Conservation (phyloP, 129 eudicot genomes). For the Flaveria linearis region DNA sequence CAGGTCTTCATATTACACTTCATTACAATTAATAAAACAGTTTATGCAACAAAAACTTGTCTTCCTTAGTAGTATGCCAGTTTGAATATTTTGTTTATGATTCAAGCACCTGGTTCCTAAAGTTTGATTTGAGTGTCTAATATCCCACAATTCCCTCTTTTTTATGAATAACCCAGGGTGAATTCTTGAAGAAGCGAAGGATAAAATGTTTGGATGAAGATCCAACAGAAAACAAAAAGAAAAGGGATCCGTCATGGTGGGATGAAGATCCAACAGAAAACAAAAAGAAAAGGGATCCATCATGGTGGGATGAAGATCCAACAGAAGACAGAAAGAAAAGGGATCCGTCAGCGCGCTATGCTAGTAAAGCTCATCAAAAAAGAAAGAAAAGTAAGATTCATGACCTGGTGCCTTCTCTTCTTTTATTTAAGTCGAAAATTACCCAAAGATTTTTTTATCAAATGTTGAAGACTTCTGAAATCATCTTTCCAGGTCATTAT, state of each 20-base stretch:
- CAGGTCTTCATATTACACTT: neutral
- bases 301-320: no score
- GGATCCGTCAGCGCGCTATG: slow-evolving; percentile 42
- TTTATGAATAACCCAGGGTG: slow-evolving; percentile 26
- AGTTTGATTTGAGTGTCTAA: slow-evolving; percentile 17
- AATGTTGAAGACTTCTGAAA: neutral
- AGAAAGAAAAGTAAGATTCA: slow-evolving; percentile 58
- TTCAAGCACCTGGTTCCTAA: neutral
- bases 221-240: slow-evolving; percentile 3
- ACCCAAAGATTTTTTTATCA: neutral
- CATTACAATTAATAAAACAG: neutral
- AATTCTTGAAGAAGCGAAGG: slow-evolving; percentile 23
- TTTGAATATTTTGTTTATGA: neutral
- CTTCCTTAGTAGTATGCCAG: neutral
- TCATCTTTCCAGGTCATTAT: neutral
- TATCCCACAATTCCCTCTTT: neutral
- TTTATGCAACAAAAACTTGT: slow-evolving; percentile 8
- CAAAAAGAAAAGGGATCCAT: slow-evolving; percentile 32
- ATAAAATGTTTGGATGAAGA: slow-evolving; percentile 34
- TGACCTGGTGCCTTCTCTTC: neutral
- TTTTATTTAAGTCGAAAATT: neutral
- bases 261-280: slow-evolving; percentile 22
- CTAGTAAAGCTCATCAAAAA: slow-evolving; percentile 41
- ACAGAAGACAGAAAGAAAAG: slow-evolving; percentile 28
- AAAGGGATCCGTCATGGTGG: slow-evolving; percentile 42